These are phyloP conservation scores for Trypanosoma caninum DNA, from an alignment of 208 protist genomes.

Conservation along the genomic window DNA sequence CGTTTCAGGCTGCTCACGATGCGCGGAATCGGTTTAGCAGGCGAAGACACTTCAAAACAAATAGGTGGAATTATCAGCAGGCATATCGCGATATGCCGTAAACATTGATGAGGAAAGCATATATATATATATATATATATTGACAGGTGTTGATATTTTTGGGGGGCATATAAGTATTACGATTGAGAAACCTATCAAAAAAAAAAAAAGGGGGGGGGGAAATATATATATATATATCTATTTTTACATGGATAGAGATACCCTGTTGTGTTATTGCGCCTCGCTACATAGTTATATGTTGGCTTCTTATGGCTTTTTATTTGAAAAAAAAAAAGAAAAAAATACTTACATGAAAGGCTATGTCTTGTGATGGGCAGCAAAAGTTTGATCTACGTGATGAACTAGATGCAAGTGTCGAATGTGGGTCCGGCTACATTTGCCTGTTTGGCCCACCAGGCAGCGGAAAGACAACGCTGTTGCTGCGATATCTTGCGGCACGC, in stretches of 20 bases:
- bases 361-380: neutral
- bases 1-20: slow-evolving; percentile 60
- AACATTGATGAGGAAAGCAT: neutral
- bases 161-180: neutral
- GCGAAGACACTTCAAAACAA: slow-evolving; percentile 84
- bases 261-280: too few relatives aligned
- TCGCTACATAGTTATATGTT: too few relatives aligned
- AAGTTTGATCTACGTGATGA: slow-evolving; percentile 46
- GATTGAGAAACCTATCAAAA: neutral
- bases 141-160: neutral
- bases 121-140: neutral
- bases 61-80: slow-evolving; percentile 90
- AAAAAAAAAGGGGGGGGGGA: neutral
- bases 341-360: too few relatives aligned
- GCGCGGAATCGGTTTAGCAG: slow-evolving; percentile 83
- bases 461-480: slow-evolving; percentile 68
- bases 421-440: slow-evolving; percentile 75
- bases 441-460: slow-evolving; percentile 70
- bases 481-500: slow-evolving; percentile 48
- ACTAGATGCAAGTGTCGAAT: slow-evolving; percentile 65
- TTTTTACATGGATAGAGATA: too few relatives aligned
- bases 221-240: too few relatives aligned
- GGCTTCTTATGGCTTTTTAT: slow-evolving; percentile 4
- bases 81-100: slow-evolving; percentile 91
- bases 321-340: too few relatives aligned